Evolutionary conservation across 2,329 filamentous ascomycete species (phyloP).

Genomic region (Cyphellophora europaea): DNA sequence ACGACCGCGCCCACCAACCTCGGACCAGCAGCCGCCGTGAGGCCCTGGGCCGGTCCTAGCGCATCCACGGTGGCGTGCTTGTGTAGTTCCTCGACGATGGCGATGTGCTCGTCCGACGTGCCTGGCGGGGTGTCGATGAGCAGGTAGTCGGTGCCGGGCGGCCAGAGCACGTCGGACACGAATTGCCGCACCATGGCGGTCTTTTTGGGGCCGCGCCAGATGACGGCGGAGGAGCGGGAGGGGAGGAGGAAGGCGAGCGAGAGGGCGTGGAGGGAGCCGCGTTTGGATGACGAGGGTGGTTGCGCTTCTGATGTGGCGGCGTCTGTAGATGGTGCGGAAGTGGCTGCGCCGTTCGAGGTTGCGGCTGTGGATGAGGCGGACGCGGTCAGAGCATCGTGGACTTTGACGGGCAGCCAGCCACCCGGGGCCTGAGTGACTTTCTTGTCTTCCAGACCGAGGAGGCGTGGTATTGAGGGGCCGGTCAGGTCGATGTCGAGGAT

Average conservation of each 20-base stretch:
- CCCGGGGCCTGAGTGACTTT: conserved; percentile 87
- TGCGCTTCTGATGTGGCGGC: not conserved
- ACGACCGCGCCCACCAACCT: conserved; percentile 82
- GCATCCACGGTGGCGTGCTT: conserved; percentile 24
- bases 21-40: conserved; percentile 26
- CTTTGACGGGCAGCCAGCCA: conserved; percentile 83
- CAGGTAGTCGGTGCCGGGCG: conserved; percentile 71
- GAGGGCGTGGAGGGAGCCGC: conserved; percentile 57
- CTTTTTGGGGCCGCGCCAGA: conserved; percentile 97
- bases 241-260: conserved; percentile 85
- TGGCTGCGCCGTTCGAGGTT: not conserved
- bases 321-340: conserved; percentile 3
- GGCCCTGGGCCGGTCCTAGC: conserved; percentile 10
- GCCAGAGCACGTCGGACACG: conserved; percentile 82
- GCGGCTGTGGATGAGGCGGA: not conserved
- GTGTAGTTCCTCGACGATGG: conserved; percentile 76
- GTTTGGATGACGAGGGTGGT: conserved; percentile 1
- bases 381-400: conserved; percentile 52
- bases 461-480: conserved; percentile 88
- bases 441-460: conserved; percentile 79
- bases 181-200: conserved; percentile 99
- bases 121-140: conserved; percentile 94
- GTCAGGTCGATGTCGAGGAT: conserved; percentile 95
- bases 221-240: conserved; percentile 77
- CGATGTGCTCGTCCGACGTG: conserved; percentile 95